A percentile compares a stretch with the other conserved stretches of the same genome.
Evolutionary conservation across 2,329 filamentous ascomycete genomes (phyloP).

Genomic region (Fonsecaea erecta): DNA sequence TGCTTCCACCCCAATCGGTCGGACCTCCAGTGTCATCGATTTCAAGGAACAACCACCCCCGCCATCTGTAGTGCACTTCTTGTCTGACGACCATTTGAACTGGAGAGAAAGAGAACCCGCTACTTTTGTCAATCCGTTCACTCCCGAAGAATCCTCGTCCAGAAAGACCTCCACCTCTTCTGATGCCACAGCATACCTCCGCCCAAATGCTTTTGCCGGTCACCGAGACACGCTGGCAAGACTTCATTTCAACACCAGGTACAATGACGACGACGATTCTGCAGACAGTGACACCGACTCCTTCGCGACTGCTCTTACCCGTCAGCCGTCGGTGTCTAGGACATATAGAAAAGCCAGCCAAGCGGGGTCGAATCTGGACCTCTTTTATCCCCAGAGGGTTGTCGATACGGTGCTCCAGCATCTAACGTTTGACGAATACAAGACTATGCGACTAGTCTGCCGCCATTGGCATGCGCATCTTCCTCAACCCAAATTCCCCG

Average conservation of each 20-base stretch:
- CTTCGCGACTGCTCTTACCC: conserved; percentile 3
- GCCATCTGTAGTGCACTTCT: conserved; percentile 21
- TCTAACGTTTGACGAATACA: conserved; percentile 33
- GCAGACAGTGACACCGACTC: conserved; percentile 7
- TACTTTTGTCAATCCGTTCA: conserved; percentile 25
- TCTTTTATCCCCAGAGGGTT: conserved; percentile 26
- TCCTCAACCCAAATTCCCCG: conserved; percentile 25
- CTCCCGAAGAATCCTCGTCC: conserved; percentile 7
- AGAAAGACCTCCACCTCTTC: conserved; percentile 26
- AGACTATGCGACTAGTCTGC: conserved; percentile 33
- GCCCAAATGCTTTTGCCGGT: conserved; percentile 29
- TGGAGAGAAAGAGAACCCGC: conserved; percentile 12
- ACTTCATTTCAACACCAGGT: conserved; percentile 5
- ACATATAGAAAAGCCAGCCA: background rate
- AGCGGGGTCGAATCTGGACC: conserved; percentile 4
- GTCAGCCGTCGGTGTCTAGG: conserved; percentile 1
- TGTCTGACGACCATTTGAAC: conserved; percentile 21
- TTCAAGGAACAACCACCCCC: background rate
- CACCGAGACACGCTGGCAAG: conserved; percentile 38
- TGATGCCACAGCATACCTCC: conserved; percentile 25
- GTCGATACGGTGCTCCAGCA: conserved; percentile 22
- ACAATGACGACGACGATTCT: conserved; percentile 1
- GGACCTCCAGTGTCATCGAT: background rate
- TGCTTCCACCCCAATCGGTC: background rate
- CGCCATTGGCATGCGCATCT: conserved; percentile 31